These are phyloP conservation scores for Xylogone sp. DNA, from an alignment of 2,329 filamentous ascomycete species.

Conservation along the genomic window DNA sequence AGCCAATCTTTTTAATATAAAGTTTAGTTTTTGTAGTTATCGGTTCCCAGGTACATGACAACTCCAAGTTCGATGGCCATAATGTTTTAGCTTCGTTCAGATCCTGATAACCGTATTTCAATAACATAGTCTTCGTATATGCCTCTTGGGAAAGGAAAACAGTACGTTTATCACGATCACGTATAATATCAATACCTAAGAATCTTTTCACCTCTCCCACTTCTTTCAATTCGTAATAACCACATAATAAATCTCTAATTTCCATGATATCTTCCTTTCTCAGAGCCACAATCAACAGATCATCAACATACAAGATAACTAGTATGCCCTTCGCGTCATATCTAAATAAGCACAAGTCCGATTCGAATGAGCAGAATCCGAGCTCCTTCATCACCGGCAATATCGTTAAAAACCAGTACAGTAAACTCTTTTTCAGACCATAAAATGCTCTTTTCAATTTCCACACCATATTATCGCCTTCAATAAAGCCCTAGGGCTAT, in stretches of 20 bases:
- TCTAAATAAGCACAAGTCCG: not conserved
- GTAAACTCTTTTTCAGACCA: not conserved
- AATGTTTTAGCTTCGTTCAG: not conserved
- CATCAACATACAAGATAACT: not conserved
- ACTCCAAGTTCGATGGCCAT: not conserved
- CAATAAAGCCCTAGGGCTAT: not conserved
- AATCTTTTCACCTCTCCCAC: not conserved
- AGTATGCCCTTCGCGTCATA: not conserved
- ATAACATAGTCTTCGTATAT: not conserved
- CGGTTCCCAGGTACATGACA: not conserved
- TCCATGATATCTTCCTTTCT: not conserved
- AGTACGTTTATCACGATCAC: not conserved
- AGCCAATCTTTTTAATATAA: not conserved
- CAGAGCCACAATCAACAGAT: not conserved
- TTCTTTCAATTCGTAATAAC: not conserved
- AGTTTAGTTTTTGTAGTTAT: not conserved
- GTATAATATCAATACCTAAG: not conserved
- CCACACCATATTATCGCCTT: not conserved
- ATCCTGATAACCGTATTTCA: not conserved
- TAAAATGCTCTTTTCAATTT: not conserved
- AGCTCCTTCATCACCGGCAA: not conserved
- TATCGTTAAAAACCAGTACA: not conserved
- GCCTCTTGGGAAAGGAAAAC: not conserved
- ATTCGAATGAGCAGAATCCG: not conserved
- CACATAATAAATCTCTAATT: not conserved